Conservation (phyloP, 306 rosid genomes). For the Astragalus glycyphyllos region DNA sequence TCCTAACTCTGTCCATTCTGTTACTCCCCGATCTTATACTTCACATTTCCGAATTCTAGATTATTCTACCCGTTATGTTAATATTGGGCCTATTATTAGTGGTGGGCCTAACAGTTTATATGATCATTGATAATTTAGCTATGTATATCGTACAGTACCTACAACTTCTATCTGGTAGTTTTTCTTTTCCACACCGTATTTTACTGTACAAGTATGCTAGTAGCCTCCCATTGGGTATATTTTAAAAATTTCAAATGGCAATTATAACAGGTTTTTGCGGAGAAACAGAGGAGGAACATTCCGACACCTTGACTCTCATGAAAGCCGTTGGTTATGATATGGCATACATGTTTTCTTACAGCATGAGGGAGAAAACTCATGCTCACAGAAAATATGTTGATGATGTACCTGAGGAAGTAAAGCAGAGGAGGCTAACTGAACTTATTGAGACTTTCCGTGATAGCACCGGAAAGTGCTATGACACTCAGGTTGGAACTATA, state of each 20-base stretch:
- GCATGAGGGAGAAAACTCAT: conserved; percentile 99
- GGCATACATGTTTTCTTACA: conserved; percentile 98
- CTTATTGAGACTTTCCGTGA: conserved; percentile 83
- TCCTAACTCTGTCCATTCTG: no score
- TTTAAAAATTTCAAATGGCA: conserved; percentile 42
- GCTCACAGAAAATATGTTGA: conserved; percentile 89
- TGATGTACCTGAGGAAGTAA: conserved; percentile 85
- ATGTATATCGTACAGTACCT: conserved; percentile 17
- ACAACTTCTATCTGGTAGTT: conserved; percentile 11
- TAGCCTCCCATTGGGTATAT: conserved; percentile 7
- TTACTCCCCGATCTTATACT: no score
- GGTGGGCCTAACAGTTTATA: no score
- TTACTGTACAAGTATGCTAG: conserved; percentile 7
- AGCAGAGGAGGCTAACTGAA: conserved; percentile 93
- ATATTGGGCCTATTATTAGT: no score
- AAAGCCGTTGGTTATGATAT: conserved; percentile 84
- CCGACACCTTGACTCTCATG: conserved; percentile 71
- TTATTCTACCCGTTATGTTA: no score
- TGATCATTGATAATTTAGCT: conserved; percentile 18
- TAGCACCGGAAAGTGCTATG: conserved; percentile 88
- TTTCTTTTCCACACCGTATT: conserved; percentile 7
- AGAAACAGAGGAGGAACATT: conserved; percentile 91
- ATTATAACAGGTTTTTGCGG: conserved; percentile 85
- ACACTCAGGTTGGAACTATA: conserved; percentile 74
- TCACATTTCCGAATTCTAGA: no score